Percentiles rank a stretch among this genome's conserved stretches.
phyloP scores from a whole-genome alignment of 805 yeast species.

The Ogataea angusta region DNA sequence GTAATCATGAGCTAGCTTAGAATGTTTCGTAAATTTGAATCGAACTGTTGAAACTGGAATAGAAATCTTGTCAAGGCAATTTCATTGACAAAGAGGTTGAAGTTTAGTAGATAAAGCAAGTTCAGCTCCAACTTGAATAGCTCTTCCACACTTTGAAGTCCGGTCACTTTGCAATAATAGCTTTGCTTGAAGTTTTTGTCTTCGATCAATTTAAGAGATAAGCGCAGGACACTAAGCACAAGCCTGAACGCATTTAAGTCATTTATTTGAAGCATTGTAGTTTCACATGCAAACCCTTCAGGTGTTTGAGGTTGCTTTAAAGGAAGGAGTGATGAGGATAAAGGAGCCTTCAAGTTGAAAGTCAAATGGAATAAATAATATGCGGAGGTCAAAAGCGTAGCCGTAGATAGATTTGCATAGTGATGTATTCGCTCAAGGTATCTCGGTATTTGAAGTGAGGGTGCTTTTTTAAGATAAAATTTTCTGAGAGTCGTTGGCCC shows the following conservation, averaged over 20 bases:
- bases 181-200: slow-evolving; percentile 43
- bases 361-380: slow-evolving; percentile 30
- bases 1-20: background rate
- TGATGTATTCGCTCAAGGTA: slow-evolving; percentile 34
- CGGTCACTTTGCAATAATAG: slow-evolving; percentile 43
- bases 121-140: slow-evolving; percentile 39
- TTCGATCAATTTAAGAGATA: slow-evolving; percentile 41
- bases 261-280: slow-evolving; percentile 32
- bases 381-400: slow-evolving; percentile 32
- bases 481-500: slow-evolving; percentile 20
- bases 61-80: slow-evolving; percentile 33
- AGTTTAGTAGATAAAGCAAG: slow-evolving; percentile 40
- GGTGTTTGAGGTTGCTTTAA: slow-evolving; percentile 8
- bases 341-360: slow-evolving; percentile 26
- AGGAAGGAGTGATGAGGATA: slow-evolving; percentile 14
- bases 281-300: background rate
- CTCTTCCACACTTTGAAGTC: slow-evolving; percentile 39
- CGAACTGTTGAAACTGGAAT: slow-evolving; percentile 28
- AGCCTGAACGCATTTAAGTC: slow-evolving; percentile 39
- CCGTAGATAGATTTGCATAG: slow-evolving; percentile 30
- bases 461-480: slow-evolving; percentile 33
- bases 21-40: slow-evolving; percentile 13
- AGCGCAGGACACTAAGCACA: slow-evolving; percentile 37
- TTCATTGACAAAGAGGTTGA: slow-evolving; percentile 39
- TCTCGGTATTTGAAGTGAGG: slow-evolving; percentile 25